Conservation (phyloP, 306 rosid species). For the Lathyrus sativus region DNA sequence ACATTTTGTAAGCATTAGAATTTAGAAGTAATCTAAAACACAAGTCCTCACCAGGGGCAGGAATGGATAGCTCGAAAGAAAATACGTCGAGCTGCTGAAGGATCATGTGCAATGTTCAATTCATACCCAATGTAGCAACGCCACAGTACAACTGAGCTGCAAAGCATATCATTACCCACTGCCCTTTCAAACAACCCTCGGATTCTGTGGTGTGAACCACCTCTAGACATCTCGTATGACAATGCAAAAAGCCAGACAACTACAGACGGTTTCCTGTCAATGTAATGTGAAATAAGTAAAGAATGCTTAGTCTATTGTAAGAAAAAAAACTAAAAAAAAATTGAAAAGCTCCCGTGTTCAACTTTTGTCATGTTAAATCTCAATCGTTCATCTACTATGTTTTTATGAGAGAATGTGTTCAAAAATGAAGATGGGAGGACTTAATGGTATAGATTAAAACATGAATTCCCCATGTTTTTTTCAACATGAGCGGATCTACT, state of each 20-base stretch:
- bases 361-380: background rate
- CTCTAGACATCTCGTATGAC: conserved; percentile 75
- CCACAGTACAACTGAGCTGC: conserved; percentile 83
- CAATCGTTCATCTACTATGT: too few relatives aligned
- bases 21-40: background rate
- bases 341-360: background rate
- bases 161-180: conserved; percentile 55
- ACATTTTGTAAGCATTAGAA: background rate
- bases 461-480: background rate
- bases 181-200: conserved; percentile 89
- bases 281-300: conserved; percentile 34
- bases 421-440: background rate
- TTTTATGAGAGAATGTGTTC: background rate
- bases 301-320: conserved; percentile 14
- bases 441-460: background rate
- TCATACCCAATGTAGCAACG: conserved; percentile 82
- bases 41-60: conserved; percentile 81
- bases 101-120: conserved; percentile 55
- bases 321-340: background rate
- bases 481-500: background rate
- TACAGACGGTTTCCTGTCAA: conserved; percentile 83
- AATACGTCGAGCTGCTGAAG: conserved; percentile 72
- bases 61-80: conserved; percentile 97
- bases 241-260: conserved; percentile 75
- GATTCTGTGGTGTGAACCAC: conserved; percentile 75